phyloP scores from a whole-genome alignment of 2,329 filamentous ascomycete genomes.

The Cadophora sp. region DNA sequence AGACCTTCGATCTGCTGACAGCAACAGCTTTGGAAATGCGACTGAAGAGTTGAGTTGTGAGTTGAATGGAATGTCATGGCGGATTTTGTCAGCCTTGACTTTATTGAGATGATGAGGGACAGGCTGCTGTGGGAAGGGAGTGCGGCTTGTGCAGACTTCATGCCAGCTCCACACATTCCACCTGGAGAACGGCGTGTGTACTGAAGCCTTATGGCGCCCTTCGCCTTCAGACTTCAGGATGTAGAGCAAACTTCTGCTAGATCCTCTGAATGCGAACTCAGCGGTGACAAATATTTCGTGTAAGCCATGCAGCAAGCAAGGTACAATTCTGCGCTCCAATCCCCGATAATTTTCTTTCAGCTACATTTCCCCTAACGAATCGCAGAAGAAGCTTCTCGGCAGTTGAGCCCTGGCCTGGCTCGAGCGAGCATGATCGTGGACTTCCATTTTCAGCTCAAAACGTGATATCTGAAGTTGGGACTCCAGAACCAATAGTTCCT shows the following conservation, averaged over 20 bases:
- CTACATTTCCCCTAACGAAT: not conserved
- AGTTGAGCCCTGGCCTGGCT: not conserved
- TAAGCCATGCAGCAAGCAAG: too few species aligned
- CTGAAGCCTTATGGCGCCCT: too few species aligned
- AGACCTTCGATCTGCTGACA: not conserved
- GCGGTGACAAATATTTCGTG: too few species aligned
- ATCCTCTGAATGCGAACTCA: too few species aligned
- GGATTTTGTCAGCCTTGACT: too few species aligned
- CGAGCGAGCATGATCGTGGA: conserved; percentile 3
- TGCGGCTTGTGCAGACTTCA: not conserved
- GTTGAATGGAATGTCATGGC: not conserved
- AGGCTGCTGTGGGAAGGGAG: not conserved
- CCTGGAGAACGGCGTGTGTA: not conserved
- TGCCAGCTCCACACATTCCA: not conserved
- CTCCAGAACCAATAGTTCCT: not conserved
- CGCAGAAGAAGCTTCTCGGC: not conserved
- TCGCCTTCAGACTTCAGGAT: too few species aligned
- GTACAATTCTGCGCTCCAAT: too few species aligned
- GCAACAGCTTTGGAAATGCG: not conserved
- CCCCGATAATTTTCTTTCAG: not conserved
- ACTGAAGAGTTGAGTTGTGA: not conserved
- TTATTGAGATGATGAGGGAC: not conserved
- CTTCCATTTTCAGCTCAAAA: not conserved
- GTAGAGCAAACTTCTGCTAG: too few species aligned
- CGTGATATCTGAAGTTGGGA: not conserved